phyloP scores from a whole-genome alignment of 129 eudicot genomes.

The Lonicera japonica region DNA sequence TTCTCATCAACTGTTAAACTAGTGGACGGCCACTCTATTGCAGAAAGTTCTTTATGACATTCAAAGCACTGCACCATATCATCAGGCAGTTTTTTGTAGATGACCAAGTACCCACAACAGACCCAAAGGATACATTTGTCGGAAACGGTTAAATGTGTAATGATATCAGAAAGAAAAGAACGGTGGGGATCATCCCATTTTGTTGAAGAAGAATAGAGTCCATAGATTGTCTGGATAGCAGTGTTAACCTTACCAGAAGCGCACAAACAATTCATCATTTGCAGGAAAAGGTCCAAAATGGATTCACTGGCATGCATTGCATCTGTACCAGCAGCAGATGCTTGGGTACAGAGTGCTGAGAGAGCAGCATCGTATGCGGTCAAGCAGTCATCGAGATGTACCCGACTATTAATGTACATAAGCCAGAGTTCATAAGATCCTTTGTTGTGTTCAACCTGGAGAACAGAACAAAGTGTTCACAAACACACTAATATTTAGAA shows the following conservation, averaged over 20 bases:
- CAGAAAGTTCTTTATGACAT: conserved; percentile 41
- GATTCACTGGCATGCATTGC: conserved; percentile 31
- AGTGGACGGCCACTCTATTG: conserved; percentile 46
- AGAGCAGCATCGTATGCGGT: conserved; percentile 46
- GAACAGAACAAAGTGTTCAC: conserved; percentile 6
- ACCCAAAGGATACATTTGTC: conserved; percentile 60
- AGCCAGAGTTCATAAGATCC: conserved; percentile 75
- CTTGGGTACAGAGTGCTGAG: conserved; percentile 35
- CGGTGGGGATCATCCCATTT: conserved; percentile 19
- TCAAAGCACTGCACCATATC: conserved; percentile 45
- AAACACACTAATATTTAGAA: neutral
- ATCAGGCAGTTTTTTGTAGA: conserved; percentile 58
- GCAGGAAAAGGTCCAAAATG: conserved; percentile 66
- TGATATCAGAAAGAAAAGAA: conserved; percentile 31
- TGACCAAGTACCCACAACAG: conserved; percentile 42
- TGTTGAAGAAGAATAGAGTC: conserved; percentile 27
- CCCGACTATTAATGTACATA: conserved; percentile 63
- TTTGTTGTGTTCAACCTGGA: conserved; percentile 46
- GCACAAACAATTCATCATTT: conserved; percentile 52
- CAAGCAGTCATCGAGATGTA: conserved; percentile 42
- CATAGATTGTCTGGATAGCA: conserved; percentile 38
- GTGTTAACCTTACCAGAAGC: conserved; percentile 45
- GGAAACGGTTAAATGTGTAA: conserved; percentile 27
- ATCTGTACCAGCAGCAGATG: conserved; percentile 28
- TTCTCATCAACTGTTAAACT: conserved; percentile 38